Conservation (phyloP, 2,329 filamentous ascomycete species). For the Ophiostoma pallidulum region DNA sequence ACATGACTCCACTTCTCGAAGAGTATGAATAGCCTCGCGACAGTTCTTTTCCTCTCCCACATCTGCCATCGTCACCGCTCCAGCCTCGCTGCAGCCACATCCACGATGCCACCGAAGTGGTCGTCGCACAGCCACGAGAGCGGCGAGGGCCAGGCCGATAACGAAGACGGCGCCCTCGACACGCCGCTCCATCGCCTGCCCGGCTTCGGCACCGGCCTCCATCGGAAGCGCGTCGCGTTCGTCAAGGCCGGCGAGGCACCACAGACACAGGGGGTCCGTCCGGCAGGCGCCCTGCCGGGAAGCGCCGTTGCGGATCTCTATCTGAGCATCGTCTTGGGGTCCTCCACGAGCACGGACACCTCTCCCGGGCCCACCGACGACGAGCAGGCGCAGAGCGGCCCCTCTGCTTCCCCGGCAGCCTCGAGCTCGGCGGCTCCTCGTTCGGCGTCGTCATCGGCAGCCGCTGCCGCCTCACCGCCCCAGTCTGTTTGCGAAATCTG, state of each 20-base stretch:
- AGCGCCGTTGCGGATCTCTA: conserved; percentile 49
- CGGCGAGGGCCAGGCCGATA: not conserved
- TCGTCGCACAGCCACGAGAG: not conserved
- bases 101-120: too few relatives aligned
- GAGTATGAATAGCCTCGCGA: too few relatives aligned
- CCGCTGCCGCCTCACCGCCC: too few relatives aligned
- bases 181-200: conserved; percentile 43
- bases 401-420: not conserved
- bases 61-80: too few relatives aligned
- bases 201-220: conserved; percentile 48
- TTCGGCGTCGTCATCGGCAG: too few relatives aligned
- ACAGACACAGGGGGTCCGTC: conserved; percentile 24
- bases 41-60: too few relatives aligned
- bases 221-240: conserved; percentile 45
- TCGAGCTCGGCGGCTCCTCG: not conserved
- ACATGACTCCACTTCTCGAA: too few relatives aligned
- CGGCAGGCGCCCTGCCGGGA: conserved; percentile 16
- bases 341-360: not conserved
- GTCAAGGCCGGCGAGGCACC: conserved; percentile 38
- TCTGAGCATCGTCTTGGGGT: conserved; percentile 47
- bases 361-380: not conserved
- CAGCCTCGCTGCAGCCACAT: too few relatives aligned
- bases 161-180: conserved; percentile 26
- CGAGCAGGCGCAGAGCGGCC: conserved; percentile 12
- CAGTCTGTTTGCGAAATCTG: conserved; percentile 11